phyloP scores from a whole-genome alignment of 495 filamentous ascomycete genomes.

The Penicillium longicatenatum region DNA sequence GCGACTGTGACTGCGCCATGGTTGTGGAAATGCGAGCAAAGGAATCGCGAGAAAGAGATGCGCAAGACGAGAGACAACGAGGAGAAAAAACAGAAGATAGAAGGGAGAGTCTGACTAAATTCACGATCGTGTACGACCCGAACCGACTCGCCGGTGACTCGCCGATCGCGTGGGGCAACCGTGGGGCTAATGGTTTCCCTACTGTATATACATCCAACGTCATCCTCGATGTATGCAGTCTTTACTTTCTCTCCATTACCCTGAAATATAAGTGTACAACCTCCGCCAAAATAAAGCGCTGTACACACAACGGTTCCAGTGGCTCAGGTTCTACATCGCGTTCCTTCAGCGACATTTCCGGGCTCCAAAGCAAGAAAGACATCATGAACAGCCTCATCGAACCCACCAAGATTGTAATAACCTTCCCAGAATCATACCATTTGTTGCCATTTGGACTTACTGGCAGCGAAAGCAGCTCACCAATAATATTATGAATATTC shows the following conservation, averaged over 20 bases:
- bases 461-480: slow-evolving; percentile 35
- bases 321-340: slow-evolving; percentile 31
- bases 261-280: slow-evolving; percentile 15
- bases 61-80: not conserved
- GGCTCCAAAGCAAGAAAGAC: slow-evolving; percentile 37
- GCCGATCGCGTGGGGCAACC: slow-evolving; percentile 20
- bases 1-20: slow-evolving; percentile 29
- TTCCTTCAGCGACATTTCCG: slow-evolving; percentile 41
- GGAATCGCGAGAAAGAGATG: slow-evolving; percentile 1
- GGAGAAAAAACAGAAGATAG: slow-evolving; percentile 1
- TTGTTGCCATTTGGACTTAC: slow-evolving; percentile 20
- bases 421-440: slow-evolving; percentile 36
- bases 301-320: slow-evolving; percentile 28
- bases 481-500: slow-evolving; percentile 42
- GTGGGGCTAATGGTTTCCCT: not conserved
- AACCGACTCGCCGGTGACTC: slow-evolving; percentile 23
- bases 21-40: not conserved
- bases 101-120: slow-evolving; percentile 7
- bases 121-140: slow-evolving; percentile 17
- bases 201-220: not conserved
- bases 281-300: slow-evolving; percentile 28
- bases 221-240: slow-evolving; percentile 9
- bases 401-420: slow-evolving; percentile 34
- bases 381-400: slow-evolving; percentile 37
- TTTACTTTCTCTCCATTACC: slow-evolving; percentile 10